Evolutionary conservation across 1,284 basidiomycete species (phyloP), one percentile per base, ranked within the genome.

Genomic region (Ceratobasidium sp.): DNA sequence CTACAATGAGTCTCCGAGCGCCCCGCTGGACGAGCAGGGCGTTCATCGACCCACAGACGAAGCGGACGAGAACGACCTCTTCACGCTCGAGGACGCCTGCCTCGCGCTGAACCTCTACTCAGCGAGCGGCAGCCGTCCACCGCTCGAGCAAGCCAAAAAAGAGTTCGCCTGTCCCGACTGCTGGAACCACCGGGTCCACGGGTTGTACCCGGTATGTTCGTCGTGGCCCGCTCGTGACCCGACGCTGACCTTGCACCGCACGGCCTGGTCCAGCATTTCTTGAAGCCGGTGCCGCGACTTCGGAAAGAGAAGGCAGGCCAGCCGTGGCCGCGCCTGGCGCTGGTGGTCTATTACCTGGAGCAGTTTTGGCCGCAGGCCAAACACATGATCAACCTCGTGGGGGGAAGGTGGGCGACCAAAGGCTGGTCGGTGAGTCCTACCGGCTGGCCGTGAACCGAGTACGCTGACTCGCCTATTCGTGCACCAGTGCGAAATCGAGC

Each of bases 341-440:
- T 73, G n/a, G 43, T 73, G 16, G 24, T 73, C 7, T 73, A 53
- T 24, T 73, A 73, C 24, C 16, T 73, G 4, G 69, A 73, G 46
- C 46, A 61, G 46, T 73, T 73, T 34, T 73, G 69, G 69, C 56
- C 69, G 2, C 46, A 61, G 22, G 46, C 69, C 9, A 37, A 49
- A 14, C 69, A 73, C 31, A 16, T 73, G n/a, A 9, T n/a, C 13
- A 29, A 1, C 13, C 7, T 62, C 1, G 22, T 61, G 14, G 13
- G 16, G 8, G 14, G 46, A 0, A 0, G 29, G 3, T 73, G 69
- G 69, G 34, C 27, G 3, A 58, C 8, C 22, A 51, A 49, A 16
- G 58, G 69, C 22, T 73, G 69, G 69, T 2, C 46, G 58, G 69
- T 73, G 43, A 22, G 41, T 53, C 16, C 2, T 49, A 19, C 9